A percentile compares a stretch with the other conserved stretches of the same genome.
phyloP scores from a whole-genome alignment of 208 protist species.

The Acanthamoeba castellanii region DNA sequence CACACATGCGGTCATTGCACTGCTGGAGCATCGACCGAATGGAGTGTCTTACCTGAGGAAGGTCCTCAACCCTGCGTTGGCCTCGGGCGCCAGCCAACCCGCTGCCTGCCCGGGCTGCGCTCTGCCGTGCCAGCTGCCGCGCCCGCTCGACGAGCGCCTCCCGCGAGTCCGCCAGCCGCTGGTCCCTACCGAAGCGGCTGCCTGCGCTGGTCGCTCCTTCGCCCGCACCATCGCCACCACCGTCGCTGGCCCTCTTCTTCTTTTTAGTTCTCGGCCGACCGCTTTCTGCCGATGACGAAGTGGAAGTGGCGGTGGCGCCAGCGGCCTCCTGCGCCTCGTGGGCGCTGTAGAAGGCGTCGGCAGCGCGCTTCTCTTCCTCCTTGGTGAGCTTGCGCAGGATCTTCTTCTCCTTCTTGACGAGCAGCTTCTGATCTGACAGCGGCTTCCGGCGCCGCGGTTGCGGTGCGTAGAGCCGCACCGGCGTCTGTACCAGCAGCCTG shows the following conservation, averaged over 20 bases:
- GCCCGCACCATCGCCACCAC: too few relatives aligned
- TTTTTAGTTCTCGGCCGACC: too few relatives aligned
- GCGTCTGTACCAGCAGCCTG: background rate
- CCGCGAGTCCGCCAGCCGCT: background rate
- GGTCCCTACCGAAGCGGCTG: background rate
- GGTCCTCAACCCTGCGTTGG: background rate
- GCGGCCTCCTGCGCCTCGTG: background rate
- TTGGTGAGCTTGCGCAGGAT: slow-evolving; percentile 45
- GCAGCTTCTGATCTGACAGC: background rate
- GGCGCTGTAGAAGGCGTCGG: background rate
- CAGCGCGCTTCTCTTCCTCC: background rate
- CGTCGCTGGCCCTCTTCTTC: background rate
- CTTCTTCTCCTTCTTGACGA: slow-evolving; percentile 35
- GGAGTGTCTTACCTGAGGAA: background rate
- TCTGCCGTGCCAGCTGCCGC: background rate
- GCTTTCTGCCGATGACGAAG: background rate
- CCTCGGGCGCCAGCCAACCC: background rate
- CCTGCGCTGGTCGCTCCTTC: background rate
- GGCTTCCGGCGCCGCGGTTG: background rate
- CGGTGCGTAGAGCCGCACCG: background rate
- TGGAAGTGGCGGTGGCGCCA: background rate
- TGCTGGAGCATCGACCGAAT: background rate
- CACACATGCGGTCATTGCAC: background rate
- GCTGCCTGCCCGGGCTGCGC: background rate
- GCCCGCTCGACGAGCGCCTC: slow-evolving; percentile 3